phyloP scores from a whole-genome alignment of 495 filamentous ascomycete species.

The Ascobolus immersus region DNA sequence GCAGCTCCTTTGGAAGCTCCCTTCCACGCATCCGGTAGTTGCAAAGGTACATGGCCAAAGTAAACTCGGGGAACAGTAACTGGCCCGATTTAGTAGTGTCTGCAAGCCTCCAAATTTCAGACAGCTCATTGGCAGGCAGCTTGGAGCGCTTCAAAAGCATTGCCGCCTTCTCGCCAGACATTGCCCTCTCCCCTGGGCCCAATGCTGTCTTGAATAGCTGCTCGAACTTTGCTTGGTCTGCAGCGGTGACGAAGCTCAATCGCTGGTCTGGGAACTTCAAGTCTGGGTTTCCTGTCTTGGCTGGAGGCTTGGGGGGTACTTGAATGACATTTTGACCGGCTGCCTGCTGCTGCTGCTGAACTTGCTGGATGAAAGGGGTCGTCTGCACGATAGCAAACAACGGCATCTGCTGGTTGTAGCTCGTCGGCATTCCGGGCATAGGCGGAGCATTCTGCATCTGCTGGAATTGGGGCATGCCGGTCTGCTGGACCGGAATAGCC shows the following conservation, averaged over 20 bases:
- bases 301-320: conserved; percentile 28
- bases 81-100: conserved; percentile 95
- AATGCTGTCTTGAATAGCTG: conserved; percentile 92
- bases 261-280: conserved; percentile 82
- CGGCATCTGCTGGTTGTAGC: conserved; percentile 26
- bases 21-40: conserved; percentile 79
- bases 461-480: conserved; percentile 2
- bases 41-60: conserved; percentile 95
- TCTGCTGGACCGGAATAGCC: background rate
- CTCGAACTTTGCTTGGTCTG: conserved; percentile 94
- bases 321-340: conserved; percentile 34
- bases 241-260: conserved; percentile 80
- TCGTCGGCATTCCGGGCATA: conserved; percentile 30
- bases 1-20: conserved; percentile 42
- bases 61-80: conserved; percentile 92
- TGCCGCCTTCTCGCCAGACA: conserved; percentile 76
- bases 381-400: conserved; percentile 16
- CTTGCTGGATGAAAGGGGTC: conserved; percentile 11
- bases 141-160: conserved; percentile 73
- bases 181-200: conserved; percentile 56
- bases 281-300: conserved; percentile 18
- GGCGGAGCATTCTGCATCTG: conserved; percentile 22
- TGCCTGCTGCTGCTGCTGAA: conserved; percentile 46
- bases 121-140: conserved; percentile 57
- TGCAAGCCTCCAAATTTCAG: conserved; percentile 34